Percentiles rank a stretch among this genome's conserved stretches.
phyloP scores from a whole-genome alignment of 2,329 filamentous ascomycete genomes.

The Rhinocladiella mackenziei region DNA sequence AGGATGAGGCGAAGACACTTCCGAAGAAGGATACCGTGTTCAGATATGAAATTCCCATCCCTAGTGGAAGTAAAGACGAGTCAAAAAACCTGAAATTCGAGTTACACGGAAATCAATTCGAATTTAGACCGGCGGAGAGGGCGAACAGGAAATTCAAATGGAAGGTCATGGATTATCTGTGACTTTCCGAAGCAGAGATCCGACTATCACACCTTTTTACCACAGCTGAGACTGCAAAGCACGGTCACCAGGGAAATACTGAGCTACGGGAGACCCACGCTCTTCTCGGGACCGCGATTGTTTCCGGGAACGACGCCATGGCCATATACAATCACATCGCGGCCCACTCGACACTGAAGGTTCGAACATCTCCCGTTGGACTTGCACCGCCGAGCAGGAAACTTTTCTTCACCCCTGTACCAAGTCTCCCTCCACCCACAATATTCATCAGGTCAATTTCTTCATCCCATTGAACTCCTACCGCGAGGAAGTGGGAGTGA shows the following conservation, averaged over 20 bases:
- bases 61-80: too few species aligned
- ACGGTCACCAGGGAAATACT: too few species aligned
- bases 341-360: slow-evolving; percentile 90
- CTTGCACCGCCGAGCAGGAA: slow-evolving; percentile 72
- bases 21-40: slow-evolving; percentile 92
- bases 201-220: too few species aligned
- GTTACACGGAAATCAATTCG: slow-evolving; percentile 80
- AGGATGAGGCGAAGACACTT: slow-evolving; percentile 54
- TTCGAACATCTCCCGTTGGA: slow-evolving; percentile 48
- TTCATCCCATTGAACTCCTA: slow-evolving; percentile 81
- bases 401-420: slow-evolving; percentile 93
- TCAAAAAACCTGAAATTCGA: slow-evolving; percentile 65
- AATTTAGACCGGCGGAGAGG: slow-evolving; percentile 74
- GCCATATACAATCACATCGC: slow-evolving; percentile 63
- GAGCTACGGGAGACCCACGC: too few species aligned
- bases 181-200: slow-evolving; percentile 2
- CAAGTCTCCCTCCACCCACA: slow-evolving; percentile 78
- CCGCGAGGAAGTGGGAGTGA: slow-evolving; percentile 88
- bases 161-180: slow-evolving; percentile 44
- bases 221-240: too few species aligned
- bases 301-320: background rate
- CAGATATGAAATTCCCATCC: slow-evolving; percentile 63
- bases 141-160: slow-evolving; percentile 89
- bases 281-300: too few species aligned
- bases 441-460: slow-evolving; percentile 80